Evolutionary conservation across 75 land plant genomes (phyloP), one percentile per base, ranked within the genome.

Genomic region (Pinus tabuliformis): DNA sequence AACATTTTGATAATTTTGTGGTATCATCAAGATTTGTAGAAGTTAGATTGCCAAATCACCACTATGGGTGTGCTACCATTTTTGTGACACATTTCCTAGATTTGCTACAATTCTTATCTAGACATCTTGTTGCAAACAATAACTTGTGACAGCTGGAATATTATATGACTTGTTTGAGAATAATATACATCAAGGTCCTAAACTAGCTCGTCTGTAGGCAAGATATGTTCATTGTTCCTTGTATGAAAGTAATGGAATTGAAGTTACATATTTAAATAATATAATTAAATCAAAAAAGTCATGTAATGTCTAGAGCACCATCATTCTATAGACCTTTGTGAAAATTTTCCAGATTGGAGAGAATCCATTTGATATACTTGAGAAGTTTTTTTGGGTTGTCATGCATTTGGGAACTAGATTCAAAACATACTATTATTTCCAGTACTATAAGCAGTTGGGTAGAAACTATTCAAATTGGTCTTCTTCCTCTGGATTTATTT

Each of bases 61-160:
- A 94, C 65, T 96, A 90, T 88, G 96, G 99, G 21, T 96, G 96
- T 91, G 96, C 96, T 12, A 87, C 82, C 37, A 90, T 89, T 30
- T 96, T 91, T 85, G 96, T 96, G 21, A 89, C 89, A 30, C 96
- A 93, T 56, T 96, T 94, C 59, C 81, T 96, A 61, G 96, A 96
- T 78, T 95, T 30, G 58, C 65, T 96, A 58, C 94, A 90, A 71
- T 90, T 93, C n/a, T 86, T 96, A 12, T 85, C 92, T 61, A 93
- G 89, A 73, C 86, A 85, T 68, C 84, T 87, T 75, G 59, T 42
- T 90, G 92, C 72, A 89, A 88, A 60, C 91, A 90, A 73, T n/a
- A 96, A 74, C 87, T 96, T 62, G 96, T 96, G 66, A 61, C 86
- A 75, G 83, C 93, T 78, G 94, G 94, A 11, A 93, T 96, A 16